Conservation (phyloP, 78 protist genomes). For the Parvularia atlantis region DNA sequence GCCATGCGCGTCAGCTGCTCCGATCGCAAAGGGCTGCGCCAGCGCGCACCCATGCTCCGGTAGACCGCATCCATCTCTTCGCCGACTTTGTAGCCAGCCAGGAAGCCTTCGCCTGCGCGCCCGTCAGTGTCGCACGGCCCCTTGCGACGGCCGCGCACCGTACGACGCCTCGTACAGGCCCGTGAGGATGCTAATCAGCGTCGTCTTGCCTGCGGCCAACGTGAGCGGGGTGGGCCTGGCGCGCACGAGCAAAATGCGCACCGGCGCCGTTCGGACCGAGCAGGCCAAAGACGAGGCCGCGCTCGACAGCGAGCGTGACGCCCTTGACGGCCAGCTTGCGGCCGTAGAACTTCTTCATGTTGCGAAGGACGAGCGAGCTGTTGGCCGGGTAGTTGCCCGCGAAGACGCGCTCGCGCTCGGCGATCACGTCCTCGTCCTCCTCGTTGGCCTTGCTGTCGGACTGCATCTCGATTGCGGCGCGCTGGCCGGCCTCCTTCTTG, state of each 20-base stretch:
- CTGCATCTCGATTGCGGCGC: background rate
- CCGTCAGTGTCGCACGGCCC: background rate
- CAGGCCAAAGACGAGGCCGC: slow-evolving; percentile 9
- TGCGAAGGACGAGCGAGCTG: background rate
- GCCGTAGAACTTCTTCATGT: no score
- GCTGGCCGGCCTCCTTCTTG: no score
- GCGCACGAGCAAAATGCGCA: background rate
- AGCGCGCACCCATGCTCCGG: background rate
- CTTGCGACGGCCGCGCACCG: background rate
- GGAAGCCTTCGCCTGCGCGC: background rate
- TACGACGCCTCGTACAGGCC: no score
- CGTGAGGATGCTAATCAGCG: background rate
- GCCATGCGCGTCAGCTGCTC: background rate
- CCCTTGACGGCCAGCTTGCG: slow-evolving; percentile 7
- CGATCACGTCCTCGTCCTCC: background rate
- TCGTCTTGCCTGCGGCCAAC: slow-evolving; percentile 24
- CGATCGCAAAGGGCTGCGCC: background rate
- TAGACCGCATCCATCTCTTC: background rate
- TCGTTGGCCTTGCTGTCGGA: background rate
- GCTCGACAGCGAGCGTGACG: background rate
- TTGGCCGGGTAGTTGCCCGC: background rate
- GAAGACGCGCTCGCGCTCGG: background rate
- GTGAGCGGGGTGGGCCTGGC: background rate
- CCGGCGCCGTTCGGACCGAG: slow-evolving; percentile 70
- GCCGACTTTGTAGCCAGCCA: background rate